Conservation (phyloP, 2,329 filamentous ascomycete genomes). For the Zopfia rhizophila region DNA sequence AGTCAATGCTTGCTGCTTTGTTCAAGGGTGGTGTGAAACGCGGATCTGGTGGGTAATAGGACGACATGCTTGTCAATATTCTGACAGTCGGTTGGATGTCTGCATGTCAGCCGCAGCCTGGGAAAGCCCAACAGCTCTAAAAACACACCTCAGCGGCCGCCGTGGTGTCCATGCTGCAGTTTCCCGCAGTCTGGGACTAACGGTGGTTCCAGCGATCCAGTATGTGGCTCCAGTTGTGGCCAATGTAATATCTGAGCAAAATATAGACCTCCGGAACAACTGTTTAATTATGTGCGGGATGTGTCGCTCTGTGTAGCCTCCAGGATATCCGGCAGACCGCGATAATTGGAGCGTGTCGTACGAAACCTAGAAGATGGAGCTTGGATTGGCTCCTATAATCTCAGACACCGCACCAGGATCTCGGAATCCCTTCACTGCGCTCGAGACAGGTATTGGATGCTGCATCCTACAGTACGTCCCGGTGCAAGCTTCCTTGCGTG, state of each 20-base stretch:
- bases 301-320: too few relatives aligned
- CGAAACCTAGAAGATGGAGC: too few relatives aligned
- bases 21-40: slow-evolving; percentile 11
- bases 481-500: slow-evolving; percentile 24
- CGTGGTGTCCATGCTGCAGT: slow-evolving; percentile 36
- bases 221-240: slow-evolving; percentile 47
- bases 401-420: too few relatives aligned
- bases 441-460: too few relatives aligned
- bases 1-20: slow-evolving; percentile 21
- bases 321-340: slow-evolving; percentile 12
- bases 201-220: slow-evolving; percentile 47
- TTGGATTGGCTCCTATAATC: too few relatives aligned
- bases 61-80: slow-evolving; percentile 26
- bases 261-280: slow-evolving; percentile 25
- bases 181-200: slow-evolving; percentile 48
- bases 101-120: slow-evolving; percentile 37
- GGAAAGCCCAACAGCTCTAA: slow-evolving; percentile 18
- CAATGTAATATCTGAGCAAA: slow-evolving; percentile 32
- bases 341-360: too few relatives aligned
- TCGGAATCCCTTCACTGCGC: too few relatives aligned
- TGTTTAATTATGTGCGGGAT: slow-evolving; percentile 23
- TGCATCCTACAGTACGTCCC: slow-evolving; percentile 23
- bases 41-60: slow-evolving; percentile 5
- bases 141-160: slow-evolving; percentile 25
- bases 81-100: slow-evolving; percentile 18